A percentile compares a stretch with the other conserved stretches of the same genome.
These are phyloP conservation scores for Sutorius eximius DNA, from an alignment of 1,284 basidiomycete genomes.

Conservation along the genomic window DNA sequence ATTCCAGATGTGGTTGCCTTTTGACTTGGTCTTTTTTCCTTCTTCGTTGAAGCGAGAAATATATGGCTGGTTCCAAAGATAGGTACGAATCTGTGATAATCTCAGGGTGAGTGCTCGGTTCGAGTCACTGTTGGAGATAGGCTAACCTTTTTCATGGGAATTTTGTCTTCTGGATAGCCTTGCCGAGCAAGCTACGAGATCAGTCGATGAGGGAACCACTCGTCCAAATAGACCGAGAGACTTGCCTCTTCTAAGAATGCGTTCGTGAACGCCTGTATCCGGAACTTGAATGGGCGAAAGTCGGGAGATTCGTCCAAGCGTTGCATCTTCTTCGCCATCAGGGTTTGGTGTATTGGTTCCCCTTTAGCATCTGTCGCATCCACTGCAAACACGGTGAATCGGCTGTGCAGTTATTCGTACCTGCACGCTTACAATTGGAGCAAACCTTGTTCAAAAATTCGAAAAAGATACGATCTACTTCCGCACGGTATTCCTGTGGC, in stretches of 20 bases:
- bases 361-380: slow-evolving; percentile 93
- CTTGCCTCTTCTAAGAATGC: slow-evolving; percentile 90
- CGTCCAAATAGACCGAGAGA: slow-evolving; percentile 10
- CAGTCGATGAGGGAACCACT: slow-evolving; percentile 16
- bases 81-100: slow-evolving; percentile 82
- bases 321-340: slow-evolving; percentile 99
- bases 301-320: slow-evolving; percentile 93
- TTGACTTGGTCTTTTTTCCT: slow-evolving; percentile 98
- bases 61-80: slow-evolving; percentile 91
- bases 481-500: slow-evolving; percentile 75
- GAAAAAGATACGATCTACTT: slow-evolving; percentile 91
- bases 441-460: slow-evolving; percentile 88
- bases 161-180: slow-evolving; percentile 83
- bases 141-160: slow-evolving; percentile 84
- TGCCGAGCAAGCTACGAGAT: slow-evolving; percentile 63
- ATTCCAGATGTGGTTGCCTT: slow-evolving; percentile 99
- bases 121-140: slow-evolving; percentile 11
- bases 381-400: slow-evolving; percentile 51
- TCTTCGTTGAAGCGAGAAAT: slow-evolving; percentile 99
- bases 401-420: slow-evolving; percentile 6
- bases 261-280: slow-evolving; percentile 98
- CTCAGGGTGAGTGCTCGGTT: slow-evolving; percentile 19
- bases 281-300: slow-evolving; percentile 98
- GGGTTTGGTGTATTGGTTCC: slow-evolving; percentile 95
- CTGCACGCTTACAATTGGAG: slow-evolving; percentile 74